Conservation (phyloP, 345 rosid species). For the Excoecaria agallocha region DNA sequence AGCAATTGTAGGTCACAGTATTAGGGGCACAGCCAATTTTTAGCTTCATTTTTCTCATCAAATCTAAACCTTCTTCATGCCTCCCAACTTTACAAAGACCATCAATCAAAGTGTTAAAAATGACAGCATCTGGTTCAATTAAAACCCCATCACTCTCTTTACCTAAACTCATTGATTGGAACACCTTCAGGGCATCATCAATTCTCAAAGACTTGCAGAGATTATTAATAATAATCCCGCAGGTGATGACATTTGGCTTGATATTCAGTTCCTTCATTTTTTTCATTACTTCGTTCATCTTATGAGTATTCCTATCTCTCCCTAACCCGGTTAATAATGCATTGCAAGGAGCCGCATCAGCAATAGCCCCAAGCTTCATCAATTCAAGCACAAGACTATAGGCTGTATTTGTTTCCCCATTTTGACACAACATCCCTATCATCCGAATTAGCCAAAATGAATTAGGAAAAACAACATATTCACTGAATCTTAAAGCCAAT, state of each 20-base stretch:
- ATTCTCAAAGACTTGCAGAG: constrained; percentile 59
- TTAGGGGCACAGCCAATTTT: constrained; percentile 44
- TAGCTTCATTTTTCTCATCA: constrained; percentile 52
- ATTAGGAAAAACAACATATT: constrained; percentile 49
- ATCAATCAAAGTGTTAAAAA: constrained; percentile 61
- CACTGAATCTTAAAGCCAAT: constrained; percentile 46
- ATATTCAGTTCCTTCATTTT: constrained; percentile 58
- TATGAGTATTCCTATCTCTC: constrained; percentile 38
- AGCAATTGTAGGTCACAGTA: constrained; percentile 57
- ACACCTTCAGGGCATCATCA: constrained; percentile 60
- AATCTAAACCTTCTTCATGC: constrained; percentile 60
- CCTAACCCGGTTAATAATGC: constrained; percentile 56
- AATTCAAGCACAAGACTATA: constrained; percentile 45
- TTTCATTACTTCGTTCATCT: constrained; percentile 49
- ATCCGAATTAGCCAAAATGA: constrained; percentile 41
- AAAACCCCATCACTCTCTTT: constrained; percentile 32
- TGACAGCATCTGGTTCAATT: constrained; percentile 59
- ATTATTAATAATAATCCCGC: constrained; percentile 58
- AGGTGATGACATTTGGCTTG: constrained; percentile 55
- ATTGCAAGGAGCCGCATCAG: constrained; percentile 56
- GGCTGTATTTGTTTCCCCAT: constrained; percentile 36
- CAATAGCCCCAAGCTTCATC: constrained; percentile 42
- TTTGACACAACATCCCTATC: constrained; percentile 47
- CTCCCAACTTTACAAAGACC: constrained; percentile 81
- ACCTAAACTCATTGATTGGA: constrained; percentile 44